Conservation (phyloP, 2,329 filamentous ascomycete species). For the Ophiostoma angusticollis region DNA sequence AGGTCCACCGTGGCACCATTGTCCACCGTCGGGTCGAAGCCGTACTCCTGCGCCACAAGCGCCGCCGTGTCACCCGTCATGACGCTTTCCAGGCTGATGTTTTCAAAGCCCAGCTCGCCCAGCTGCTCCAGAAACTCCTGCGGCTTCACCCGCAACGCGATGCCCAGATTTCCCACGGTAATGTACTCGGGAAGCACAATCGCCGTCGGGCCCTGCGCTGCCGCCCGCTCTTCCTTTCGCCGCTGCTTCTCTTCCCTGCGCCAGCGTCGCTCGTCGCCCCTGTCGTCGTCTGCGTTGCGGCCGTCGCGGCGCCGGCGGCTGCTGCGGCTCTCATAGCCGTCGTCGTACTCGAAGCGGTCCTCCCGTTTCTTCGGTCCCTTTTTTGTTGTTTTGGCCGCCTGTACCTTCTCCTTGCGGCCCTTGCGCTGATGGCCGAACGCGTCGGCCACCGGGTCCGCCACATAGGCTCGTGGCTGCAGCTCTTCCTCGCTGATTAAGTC, state of each 20-base stretch:
- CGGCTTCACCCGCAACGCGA: constrained; percentile 56
- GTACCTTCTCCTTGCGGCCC: constrained; percentile 3
- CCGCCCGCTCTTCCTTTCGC: constrained; percentile 25
- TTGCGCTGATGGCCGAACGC: constrained; percentile 7
- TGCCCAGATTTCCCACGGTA: constrained; percentile 69
- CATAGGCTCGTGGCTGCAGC: not conserved
- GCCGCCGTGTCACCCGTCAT: constrained; percentile 84
- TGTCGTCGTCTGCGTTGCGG: constrained; percentile 25
- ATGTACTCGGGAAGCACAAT: constrained; percentile 86
- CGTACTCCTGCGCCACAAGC: constrained; percentile 83
- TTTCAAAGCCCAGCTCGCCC: constrained; percentile 79
- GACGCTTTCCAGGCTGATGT: constrained; percentile 68
- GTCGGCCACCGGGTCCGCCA: too few species aligned
- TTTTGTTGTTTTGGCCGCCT: constrained; percentile 1
- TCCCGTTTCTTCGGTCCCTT: not conserved
- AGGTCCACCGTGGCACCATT: constrained; percentile 56
- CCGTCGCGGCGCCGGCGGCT: too few species aligned
- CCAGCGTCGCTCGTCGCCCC: constrained; percentile 26
- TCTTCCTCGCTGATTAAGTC: not conserved
- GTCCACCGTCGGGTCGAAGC: constrained; percentile 73
- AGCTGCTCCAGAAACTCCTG: constrained; percentile 63
- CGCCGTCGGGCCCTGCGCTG: constrained; percentile 32
- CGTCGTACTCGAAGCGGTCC: constrained; percentile 19
- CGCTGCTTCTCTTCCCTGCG: constrained; percentile 31
- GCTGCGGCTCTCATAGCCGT: too few species aligned